Evolutionary conservation across 108 stramenopile species (phyloP).

Genomic region (Stephanodiscus triporus): DNA sequence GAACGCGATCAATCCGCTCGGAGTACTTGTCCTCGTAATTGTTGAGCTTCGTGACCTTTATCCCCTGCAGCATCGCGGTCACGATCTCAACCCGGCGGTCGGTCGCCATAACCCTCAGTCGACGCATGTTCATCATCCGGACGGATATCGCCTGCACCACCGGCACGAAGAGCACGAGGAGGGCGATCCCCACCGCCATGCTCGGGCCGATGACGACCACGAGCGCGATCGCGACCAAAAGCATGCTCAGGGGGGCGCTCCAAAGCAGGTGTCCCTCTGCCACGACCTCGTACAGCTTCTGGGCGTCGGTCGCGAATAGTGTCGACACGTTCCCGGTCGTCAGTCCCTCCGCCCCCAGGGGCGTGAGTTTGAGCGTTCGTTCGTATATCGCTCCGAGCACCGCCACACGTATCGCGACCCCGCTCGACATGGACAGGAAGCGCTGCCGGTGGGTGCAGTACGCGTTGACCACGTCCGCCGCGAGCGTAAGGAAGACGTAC

Average conservation of each 20-base stretch:
- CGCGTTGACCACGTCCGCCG: constrained; percentile 57
- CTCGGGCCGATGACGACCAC: constrained; percentile 67
- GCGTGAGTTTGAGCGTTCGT: constrained; percentile 61
- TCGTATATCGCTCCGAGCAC: constrained; percentile 66
- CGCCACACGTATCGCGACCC: constrained; percentile 62
- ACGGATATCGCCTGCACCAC: constrained; percentile 60
- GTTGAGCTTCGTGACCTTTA: constrained; percentile 78
- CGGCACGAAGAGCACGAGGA: constrained; percentile 72
- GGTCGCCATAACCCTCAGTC: constrained; percentile 59
- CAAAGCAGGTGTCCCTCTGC: constrained; percentile 90
- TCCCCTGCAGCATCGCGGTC: constrained; percentile 74
- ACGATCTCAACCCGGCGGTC: constrained; percentile 78
- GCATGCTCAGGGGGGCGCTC: constrained; percentile 78
- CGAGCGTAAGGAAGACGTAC: constrained; percentile 54
- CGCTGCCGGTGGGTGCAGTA: constrained; percentile 72
- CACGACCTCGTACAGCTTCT: constrained; percentile 83
- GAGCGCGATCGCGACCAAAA: constrained; percentile 73
- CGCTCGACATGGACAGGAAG: constrained; percentile 67
- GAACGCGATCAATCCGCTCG: constrained; percentile 46
- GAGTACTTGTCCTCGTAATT: constrained; percentile 71
- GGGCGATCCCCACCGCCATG: constrained; percentile 71
- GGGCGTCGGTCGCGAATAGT: constrained; percentile 82
- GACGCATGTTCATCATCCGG: constrained; percentile 67
- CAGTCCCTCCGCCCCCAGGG: constrained; percentile 61
- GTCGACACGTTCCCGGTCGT: constrained; percentile 77